These are phyloP conservation scores for Phytophthora ramorum DNA, from an alignment of 352 stramenopile genomes.

Conservation along the genomic window DNA sequence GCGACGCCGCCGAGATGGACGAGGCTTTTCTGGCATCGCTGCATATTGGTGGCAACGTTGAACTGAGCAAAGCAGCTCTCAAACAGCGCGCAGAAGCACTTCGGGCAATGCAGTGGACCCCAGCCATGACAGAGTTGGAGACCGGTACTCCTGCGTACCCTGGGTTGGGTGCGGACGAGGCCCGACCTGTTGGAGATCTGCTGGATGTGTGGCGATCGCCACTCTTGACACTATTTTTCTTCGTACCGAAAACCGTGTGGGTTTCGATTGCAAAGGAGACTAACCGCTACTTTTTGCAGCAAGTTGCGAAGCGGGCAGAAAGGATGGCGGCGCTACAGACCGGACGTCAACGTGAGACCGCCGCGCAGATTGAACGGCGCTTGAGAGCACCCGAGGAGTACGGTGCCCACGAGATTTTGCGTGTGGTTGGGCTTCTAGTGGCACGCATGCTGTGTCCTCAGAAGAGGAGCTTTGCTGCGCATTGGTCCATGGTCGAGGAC, in stretches of 20 bases:
- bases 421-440: slow-evolving; percentile 31
- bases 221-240: not conserved
- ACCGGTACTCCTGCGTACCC: not conserved
- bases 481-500: slow-evolving; percentile 26
- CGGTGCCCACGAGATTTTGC: slow-evolving; percentile 15
- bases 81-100: not conserved
- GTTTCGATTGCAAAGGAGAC: not conserved
- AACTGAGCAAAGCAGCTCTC: not conserved
- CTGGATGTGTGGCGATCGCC: not conserved
- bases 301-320: not conserved
- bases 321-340: not conserved
- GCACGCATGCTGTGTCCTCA: slow-evolving; percentile 26
- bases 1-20: not conserved
- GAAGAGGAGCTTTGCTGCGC: slow-evolving; percentile 14
- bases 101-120: not conserved
- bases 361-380: not conserved
- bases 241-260: not conserved
- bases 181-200: not conserved
- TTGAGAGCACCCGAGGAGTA: not conserved
- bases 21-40: not conserved
- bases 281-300: not conserved
- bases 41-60: not conserved
- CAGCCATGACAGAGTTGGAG: not conserved
- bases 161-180: not conserved
- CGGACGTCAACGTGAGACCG: not conserved